A percentile compares a stretch with the other conserved stretches of the same genome.
These are phyloP conservation scores for Neocallimastix lanati DNA, from an alignment of 192 early-diverging fungal species.

Conservation along the genomic window DNA sequence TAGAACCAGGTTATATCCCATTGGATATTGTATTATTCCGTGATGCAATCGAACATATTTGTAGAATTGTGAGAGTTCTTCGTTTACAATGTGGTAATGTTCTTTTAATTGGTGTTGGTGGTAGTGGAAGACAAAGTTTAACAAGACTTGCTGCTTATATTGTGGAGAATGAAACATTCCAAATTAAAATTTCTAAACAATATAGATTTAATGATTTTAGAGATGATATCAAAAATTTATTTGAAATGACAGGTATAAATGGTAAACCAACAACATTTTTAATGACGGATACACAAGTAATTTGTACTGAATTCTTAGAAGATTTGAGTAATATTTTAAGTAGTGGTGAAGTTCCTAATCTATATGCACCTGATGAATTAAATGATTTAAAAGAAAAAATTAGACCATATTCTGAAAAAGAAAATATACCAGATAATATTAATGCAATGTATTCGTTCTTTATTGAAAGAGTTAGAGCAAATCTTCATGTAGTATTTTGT, in stretches of 20 bases:
- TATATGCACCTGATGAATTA: background rate
- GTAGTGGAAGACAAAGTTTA: constrained; percentile 35
- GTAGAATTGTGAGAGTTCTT: background rate
- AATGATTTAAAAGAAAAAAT: constrained; percentile 2
- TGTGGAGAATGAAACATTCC: constrained; percentile 30
- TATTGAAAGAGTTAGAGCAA: constrained; percentile 32
- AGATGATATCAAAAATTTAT: constrained; percentile 37
- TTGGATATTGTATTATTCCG: constrained; percentile 38
- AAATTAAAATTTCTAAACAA: constrained; percentile 40
- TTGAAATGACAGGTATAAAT: constrained; percentile 26
- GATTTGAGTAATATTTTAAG: constrained; percentile 3
- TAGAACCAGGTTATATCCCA: constrained; percentile 30
- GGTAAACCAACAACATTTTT: constrained; percentile 35
- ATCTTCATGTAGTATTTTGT: constrained; percentile 38
- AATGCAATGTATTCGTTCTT: constrained; percentile 37
- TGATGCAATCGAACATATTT: constrained; percentile 7
- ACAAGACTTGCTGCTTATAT: constrained; percentile 33
- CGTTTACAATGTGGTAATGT: background rate
- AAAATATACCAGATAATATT: constrained; percentile 17
- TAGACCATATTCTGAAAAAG: constrained; percentile 8
- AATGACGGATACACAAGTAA: constrained; percentile 41
- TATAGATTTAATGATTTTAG: constrained; percentile 30
- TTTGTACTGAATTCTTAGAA: constrained; percentile 10
- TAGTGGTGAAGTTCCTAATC: constrained; percentile 2
- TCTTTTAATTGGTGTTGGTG: constrained; percentile 9